These are phyloP conservation scores for Cymbopogon citratus DNA, from an alignment of 176 grass and related monocot species.

Conservation along the genomic window DNA sequence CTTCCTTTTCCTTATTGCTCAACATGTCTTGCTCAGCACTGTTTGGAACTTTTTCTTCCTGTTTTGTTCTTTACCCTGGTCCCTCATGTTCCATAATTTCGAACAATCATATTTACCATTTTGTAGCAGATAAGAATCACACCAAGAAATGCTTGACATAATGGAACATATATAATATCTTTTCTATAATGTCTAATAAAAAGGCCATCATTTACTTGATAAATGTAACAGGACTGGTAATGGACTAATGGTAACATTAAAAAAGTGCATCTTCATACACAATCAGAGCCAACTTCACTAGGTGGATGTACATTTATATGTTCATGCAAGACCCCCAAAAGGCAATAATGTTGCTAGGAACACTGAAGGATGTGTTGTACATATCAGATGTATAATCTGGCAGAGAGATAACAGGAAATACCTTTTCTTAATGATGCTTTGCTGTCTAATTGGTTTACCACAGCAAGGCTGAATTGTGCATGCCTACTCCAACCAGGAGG, in stretches of 20 bases:
- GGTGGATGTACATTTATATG: not conserved
- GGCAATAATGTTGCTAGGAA: not conserved
- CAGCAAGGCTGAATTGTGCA: constrained; percentile 67
- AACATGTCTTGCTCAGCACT: not conserved
- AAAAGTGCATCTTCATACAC: not conserved
- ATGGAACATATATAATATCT: not conserved
- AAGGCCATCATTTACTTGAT: not conserved
- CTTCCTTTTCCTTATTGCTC: not conserved
- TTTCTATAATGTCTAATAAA: not conserved
- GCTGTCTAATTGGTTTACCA: constrained; percentile 57
- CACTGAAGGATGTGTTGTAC: not conserved
- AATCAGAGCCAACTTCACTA: constrained; percentile 22
- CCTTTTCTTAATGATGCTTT: constrained; percentile 63
- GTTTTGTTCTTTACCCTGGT: not conserved
- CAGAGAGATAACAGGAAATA: constrained; percentile 21
- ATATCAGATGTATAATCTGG: not conserved
- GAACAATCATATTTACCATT: not conserved
- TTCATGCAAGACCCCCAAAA: not conserved
- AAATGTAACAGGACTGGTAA: too few species aligned
- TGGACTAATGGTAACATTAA: not conserved
- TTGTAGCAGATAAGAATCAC: not conserved
- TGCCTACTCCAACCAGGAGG: constrained; percentile 58
- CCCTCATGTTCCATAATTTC: not conserved
- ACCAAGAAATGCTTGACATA: not conserved
- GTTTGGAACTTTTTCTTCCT: not conserved